Base-by-base conservation (phyloP, 2,329 filamentous ascomycete genomes). In the Mycogone perniciosa region DNA sequence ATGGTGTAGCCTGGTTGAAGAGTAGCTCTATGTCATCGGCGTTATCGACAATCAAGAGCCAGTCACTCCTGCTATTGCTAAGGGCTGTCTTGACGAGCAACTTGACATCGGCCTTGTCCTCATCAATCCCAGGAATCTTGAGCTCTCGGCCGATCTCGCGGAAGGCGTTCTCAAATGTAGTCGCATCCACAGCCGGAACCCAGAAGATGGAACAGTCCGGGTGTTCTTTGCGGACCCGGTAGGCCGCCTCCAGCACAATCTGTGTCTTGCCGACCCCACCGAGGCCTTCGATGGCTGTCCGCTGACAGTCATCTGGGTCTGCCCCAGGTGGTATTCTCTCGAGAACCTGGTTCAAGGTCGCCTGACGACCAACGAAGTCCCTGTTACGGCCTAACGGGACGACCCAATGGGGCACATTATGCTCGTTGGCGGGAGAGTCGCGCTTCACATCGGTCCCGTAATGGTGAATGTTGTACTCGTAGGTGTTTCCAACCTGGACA, bases 31-130 rank as follows among this genome's bases (percentile, higher is more conserved):
- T 43, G 50, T 76, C 68, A 49, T 76, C 70, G 8, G 68, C 69
- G 47, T 74, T 76, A 52, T 76, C 71, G n/a, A 76, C 43, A 38
- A 76, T 59, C 35, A 75, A 51, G 1, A 76, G 58, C 73, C 71
- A 76, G 2, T 52, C 53, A 2, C 62, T 59, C 2, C 39, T 52
- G 26, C 35, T 51, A 5, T 54, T 46, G 35, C 60, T 65, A 1
- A 76, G 51, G 11, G 55, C 56, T 4, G 35, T 35, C 35, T 68
- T 69, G 6, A 76, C 65, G 2, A 71, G 60, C 8, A 31, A 13
- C 41, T 65, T 71, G 3, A 70, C 44, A 49, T 75, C 65, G 1
- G 59, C 61, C 1, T 40, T n/a, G 1, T 62, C 54, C 11, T 71
- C 53, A 6, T 69, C 55, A 4, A 65, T 60, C 4, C 62, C 63